phyloP scores from a whole-genome alignment of 139 green algal species.

The Pseudopediastrum boryanum region DNA sequence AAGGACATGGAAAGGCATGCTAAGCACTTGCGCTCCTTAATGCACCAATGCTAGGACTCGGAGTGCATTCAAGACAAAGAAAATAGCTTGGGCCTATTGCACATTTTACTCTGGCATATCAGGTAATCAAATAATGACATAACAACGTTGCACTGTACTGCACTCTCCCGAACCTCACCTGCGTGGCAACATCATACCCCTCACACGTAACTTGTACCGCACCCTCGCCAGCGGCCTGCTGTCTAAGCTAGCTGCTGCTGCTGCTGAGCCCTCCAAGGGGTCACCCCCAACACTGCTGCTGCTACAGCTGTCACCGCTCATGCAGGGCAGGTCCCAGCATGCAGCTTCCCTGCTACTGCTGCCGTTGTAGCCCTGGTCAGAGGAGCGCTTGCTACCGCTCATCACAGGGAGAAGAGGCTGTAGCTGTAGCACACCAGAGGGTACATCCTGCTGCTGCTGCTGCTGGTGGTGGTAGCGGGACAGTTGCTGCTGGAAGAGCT shows the following conservation, averaged over 20 bases:
- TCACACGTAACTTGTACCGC: slow-evolving; percentile 19
- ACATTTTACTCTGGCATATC: too few relatives aligned
- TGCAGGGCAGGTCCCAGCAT: too few relatives aligned
- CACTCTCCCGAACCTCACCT: neutral
- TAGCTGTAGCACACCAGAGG: too few relatives aligned
- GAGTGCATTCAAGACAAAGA: too few relatives aligned
- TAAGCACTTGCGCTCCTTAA: too few relatives aligned
- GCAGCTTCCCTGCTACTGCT: neutral
- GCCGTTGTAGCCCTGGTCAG: neutral
- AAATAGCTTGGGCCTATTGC: too few relatives aligned
- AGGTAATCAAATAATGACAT: too few relatives aligned
- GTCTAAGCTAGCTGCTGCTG: neutral
- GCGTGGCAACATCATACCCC: slow-evolving; percentile 27
- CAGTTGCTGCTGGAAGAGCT: neutral
- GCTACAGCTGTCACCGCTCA: neutral
- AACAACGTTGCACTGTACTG: neutral
- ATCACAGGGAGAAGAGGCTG: too few relatives aligned
- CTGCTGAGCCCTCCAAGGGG: neutral
- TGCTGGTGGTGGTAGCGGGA: neutral
- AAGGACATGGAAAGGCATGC: too few relatives aligned
- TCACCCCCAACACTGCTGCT: neutral
- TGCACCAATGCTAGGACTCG: too few relatives aligned
- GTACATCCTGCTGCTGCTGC: slow-evolving; percentile 20
- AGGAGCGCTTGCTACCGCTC: neutral
- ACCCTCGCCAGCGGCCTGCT: neutral